Evolutionary conservation across 2,329 filamentous ascomycete genomes (phyloP).

Genomic region (Neonectria hederae): DNA sequence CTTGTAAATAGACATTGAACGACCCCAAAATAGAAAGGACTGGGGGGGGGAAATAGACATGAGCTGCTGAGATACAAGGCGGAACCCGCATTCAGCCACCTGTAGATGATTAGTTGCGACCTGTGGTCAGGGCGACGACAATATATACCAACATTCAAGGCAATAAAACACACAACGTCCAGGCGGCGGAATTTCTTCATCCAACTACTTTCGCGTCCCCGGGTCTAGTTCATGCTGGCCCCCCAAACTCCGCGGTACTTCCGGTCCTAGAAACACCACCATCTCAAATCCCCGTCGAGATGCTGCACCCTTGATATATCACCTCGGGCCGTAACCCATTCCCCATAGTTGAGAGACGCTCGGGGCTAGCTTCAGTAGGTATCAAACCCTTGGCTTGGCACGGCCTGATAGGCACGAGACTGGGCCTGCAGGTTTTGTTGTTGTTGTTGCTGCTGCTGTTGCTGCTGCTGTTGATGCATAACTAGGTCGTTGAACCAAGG

Average conservation of each 20-base stretch:
- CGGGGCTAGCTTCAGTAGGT: constrained; percentile 42
- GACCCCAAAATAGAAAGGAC: constrained; percentile 20
- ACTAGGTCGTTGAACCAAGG: constrained; percentile 88
- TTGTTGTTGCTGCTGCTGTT: constrained; percentile 47
- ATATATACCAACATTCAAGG: constrained; percentile 17
- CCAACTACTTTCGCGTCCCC: constrained; percentile 29
- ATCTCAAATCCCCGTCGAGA: constrained; percentile 7
- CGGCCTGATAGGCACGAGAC: constrained; percentile 51
- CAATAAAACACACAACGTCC: constrained; percentile 1
- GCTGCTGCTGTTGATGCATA: constrained; percentile 62
- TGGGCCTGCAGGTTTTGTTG: constrained; percentile 54
- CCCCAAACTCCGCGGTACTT: constrained; percentile 38
- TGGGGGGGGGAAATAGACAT: not conserved
- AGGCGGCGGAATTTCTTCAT: constrained; percentile 23
- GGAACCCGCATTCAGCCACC: constrained; percentile 22
- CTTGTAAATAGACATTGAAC: constrained; percentile 53
- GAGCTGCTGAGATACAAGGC: constrained; percentile 25
- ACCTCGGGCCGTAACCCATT: constrained; percentile 2
- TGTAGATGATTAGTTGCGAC: constrained; percentile 24
- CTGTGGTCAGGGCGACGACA: constrained; percentile 5
- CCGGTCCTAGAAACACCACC: constrained; percentile 11
- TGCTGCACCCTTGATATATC: constrained; percentile 1
- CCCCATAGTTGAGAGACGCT: not conserved
- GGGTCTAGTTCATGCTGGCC: constrained; percentile 37
- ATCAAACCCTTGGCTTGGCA: constrained; percentile 52